Evolutionary conservation across 306 rosid species (phyloP).

Genomic region (Vigna nakashimae): DNA sequence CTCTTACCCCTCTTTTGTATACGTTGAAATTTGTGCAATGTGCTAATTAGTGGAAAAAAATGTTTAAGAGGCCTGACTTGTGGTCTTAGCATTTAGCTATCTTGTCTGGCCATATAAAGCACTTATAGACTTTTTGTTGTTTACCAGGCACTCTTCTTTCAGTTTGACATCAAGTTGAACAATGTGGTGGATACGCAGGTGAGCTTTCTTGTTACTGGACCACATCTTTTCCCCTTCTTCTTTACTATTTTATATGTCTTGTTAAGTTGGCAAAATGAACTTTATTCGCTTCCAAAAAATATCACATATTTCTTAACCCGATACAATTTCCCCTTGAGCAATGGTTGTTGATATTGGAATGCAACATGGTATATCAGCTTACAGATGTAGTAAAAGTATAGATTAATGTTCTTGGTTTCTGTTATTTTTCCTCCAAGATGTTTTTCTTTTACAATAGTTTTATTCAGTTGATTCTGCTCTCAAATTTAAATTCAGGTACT

Average conservation of each 20-base stretch:
- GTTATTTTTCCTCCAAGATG: conserved; percentile 23
- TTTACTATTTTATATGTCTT: conserved; percentile 20
- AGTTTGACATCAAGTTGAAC: conserved; percentile 97
- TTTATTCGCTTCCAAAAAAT: conserved; percentile 10
- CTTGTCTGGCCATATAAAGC: conserved; percentile 2
- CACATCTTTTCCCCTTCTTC: conserved; percentile 4
- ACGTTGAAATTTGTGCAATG: conserved; percentile 10
- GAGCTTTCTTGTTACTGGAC: conserved; percentile 39
- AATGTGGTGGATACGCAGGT: conserved; percentile 99
- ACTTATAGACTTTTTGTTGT: conserved; percentile 41
- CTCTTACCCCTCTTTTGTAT: conserved; percentile 3
- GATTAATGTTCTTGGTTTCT: not conserved
- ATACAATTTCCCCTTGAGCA: conserved; percentile 12
- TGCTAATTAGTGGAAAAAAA: not conserved
- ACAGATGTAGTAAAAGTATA: not conserved
- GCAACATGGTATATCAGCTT: conserved; percentile 25
- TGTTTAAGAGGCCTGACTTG: conserved; percentile 14
- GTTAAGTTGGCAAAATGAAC: conserved; percentile 32
- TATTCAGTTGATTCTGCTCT: too few species aligned
- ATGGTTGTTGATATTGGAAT: conserved; percentile 13
- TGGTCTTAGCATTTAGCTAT: conserved; percentile 26
- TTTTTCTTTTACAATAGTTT: conserved; percentile 7
- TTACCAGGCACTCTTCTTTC: conserved; percentile 91
- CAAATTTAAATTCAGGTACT: not conserved
- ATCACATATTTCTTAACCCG: conserved; percentile 2